Conservation (phyloP, 306 rosid species). For the Purshia tridentata region DNA sequence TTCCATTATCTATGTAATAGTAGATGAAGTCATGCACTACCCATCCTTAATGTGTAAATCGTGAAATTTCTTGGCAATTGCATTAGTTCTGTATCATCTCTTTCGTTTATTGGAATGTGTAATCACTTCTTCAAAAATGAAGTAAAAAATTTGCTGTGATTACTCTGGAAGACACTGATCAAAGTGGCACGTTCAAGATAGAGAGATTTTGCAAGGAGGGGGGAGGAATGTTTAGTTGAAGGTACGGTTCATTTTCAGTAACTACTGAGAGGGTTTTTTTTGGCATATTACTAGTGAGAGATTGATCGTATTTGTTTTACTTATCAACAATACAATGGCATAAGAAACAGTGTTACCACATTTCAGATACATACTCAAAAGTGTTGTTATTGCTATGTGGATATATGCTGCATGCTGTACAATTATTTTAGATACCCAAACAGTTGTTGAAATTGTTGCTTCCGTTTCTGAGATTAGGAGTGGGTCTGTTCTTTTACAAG, state of each 20-base stretch:
- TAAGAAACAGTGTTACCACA: not conserved
- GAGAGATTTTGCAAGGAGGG: not conserved
- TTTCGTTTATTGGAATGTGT: conserved; percentile 16
- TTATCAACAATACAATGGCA: conserved; percentile 13
- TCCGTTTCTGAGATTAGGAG: not conserved
- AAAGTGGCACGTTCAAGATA: conserved; percentile 9
- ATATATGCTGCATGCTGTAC: conserved; percentile 4
- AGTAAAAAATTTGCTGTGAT: conserved; percentile 1
- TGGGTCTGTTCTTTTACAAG: conserved; percentile 6
- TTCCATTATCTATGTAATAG: conserved; percentile 90
- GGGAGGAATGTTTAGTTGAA: conserved; percentile 16
- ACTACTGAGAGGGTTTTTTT: not conserved
- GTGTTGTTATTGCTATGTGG: not conserved
- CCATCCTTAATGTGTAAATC: conserved; percentile 18
- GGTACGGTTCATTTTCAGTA: not conserved
- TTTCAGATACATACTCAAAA: conserved; percentile 8
- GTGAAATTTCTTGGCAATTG: conserved; percentile 19
- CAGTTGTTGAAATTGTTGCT: not conserved
- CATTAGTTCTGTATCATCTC: conserved; percentile 6
- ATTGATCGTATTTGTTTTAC: conserved; percentile 8
- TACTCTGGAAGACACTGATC: conserved; percentile 21
- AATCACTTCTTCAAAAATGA: not conserved
- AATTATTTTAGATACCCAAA: not conserved
- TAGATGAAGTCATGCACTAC: conserved; percentile 30
- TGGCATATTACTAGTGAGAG: not conserved